Percentiles rank a stretch among this genome's conserved stretches.
phyloP scores from a whole-genome alignment of 169 alveolate genomes.

The Plasmodium vivax region DNA sequence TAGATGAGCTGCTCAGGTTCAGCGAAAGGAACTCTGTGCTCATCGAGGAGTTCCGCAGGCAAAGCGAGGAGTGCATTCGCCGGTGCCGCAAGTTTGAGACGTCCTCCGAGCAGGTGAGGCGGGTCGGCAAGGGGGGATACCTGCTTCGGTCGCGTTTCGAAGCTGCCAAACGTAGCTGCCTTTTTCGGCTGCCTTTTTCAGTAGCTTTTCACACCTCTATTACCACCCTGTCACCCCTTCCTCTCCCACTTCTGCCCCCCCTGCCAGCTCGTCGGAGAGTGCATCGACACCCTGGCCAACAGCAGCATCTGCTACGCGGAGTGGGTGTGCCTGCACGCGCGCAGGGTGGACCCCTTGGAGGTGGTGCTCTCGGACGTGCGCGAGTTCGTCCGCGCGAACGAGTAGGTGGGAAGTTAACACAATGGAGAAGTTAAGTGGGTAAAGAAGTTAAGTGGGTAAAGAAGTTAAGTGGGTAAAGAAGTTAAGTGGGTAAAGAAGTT shows the following conservation, averaged over 20 bases:
- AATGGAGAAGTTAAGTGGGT: background rate
- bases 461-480: no score
- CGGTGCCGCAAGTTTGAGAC: slow-evolving; percentile 73
- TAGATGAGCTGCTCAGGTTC: slow-evolving; percentile 4
- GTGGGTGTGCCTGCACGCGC: slow-evolving; percentile 70
- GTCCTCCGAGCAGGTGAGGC: slow-evolving; percentile 55
- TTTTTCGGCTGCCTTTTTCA: background rate
- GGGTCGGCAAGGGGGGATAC: background rate
- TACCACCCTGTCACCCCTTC: background rate
- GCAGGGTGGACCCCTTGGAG: slow-evolving; percentile 37
- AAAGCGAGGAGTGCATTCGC: slow-evolving; percentile 74
- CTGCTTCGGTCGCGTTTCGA: background rate
- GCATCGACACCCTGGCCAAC: slow-evolving; percentile 46
- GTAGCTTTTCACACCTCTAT: background rate
- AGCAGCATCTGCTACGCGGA: slow-evolving; percentile 62
- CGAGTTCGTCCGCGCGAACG: slow-evolving; percentile 17
- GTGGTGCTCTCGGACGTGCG: slow-evolving; percentile 11
- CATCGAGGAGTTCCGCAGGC: slow-evolving; percentile 40
- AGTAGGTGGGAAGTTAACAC: background rate
- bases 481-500: no score
- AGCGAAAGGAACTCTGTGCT: slow-evolving; percentile 37
- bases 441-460: no score
- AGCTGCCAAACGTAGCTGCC: no score
- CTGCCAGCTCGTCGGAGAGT: slow-evolving; percentile 56
- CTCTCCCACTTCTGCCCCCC: background rate